phyloP scores from a whole-genome alignment of 345 rosid genomes.

The Gossypium stocksii region DNA sequence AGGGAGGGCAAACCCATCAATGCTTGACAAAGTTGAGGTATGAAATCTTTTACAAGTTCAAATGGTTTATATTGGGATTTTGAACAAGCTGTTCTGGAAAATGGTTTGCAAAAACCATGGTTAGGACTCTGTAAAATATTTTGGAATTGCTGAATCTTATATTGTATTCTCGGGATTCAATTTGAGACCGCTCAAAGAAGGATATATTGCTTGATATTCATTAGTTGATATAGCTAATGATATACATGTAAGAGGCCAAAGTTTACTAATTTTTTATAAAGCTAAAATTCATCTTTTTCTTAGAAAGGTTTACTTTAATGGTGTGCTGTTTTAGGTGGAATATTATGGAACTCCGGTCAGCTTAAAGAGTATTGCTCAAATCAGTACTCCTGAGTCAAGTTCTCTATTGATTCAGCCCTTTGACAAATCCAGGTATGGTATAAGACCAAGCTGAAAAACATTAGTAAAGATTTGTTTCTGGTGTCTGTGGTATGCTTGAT shows the following conservation, averaged over 20 bases:
- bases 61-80: neutral
- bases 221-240: neutral
- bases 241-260: neutral
- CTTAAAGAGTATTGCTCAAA: constrained; percentile 90
- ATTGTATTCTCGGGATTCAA: neutral
- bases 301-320: neutral
- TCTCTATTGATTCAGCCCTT: constrained; percentile 91
- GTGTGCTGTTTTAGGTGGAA: constrained; percentile 54
- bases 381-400: constrained; percentile 82
- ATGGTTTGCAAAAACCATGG: neutral
- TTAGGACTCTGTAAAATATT: neutral
- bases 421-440: constrained; percentile 81
- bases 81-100: neutral
- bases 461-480: neutral
- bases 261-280: neutral
- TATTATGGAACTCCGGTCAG: constrained; percentile 92
- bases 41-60: neutral
- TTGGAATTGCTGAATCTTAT: neutral
- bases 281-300: constrained; percentile 10
- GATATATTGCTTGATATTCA: neutral
- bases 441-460: neutral
- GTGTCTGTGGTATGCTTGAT: neutral
- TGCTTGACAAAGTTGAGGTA: constrained; percentile 90
- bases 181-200: neutral
- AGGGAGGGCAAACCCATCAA: constrained; percentile 74